Percentiles rank a stretch among this genome's conserved stretches.
Evolutionary conservation across 345 rosid species (phyloP).

Genomic region (Citrus inodora): DNA sequence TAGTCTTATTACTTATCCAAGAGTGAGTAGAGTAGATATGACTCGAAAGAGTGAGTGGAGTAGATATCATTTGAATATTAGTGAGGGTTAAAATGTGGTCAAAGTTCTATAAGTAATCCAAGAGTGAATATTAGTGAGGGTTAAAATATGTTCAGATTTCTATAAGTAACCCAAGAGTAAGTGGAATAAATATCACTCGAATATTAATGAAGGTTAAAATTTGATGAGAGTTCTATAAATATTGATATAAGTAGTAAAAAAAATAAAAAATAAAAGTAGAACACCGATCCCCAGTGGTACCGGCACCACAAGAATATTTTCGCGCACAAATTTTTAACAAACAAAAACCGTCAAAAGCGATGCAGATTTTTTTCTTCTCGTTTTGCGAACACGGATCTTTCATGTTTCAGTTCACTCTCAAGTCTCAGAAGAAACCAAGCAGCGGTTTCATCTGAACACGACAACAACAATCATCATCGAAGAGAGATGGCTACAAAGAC

Average conservation of each 20-base stretch:
- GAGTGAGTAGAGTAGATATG: rapidly evolving
- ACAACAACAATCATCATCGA: background rate
- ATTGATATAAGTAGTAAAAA: too few species aligned
- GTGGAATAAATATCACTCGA: too few species aligned
- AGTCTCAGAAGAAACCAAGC: background rate
- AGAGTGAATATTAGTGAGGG: too few species aligned
- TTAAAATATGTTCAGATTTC: too few species aligned
- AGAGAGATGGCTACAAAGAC: constrained; percentile 51
- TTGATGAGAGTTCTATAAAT: too few species aligned
- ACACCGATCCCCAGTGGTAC: background rate
- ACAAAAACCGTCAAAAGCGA: background rate
- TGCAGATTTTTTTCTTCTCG: background rate
- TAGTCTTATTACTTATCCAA: rapidly evolving
- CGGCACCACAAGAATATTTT: background rate
- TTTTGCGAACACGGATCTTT: background rate
- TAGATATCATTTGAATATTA: too few species aligned
- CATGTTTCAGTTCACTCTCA: background rate
- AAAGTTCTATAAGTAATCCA: too few species aligned
- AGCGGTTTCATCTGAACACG: background rate
- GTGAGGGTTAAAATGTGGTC: too few species aligned
- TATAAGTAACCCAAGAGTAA: too few species aligned
- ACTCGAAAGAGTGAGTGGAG: rapidly evolving
- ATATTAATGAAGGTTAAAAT: too few species aligned
- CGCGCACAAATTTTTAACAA: background rate
- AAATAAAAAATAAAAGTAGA: background rate